These are phyloP conservation scores for Calonectria pauciramosa DNA, from an alignment of 2,329 filamentous ascomycete genomes.

Conservation along the genomic window DNA sequence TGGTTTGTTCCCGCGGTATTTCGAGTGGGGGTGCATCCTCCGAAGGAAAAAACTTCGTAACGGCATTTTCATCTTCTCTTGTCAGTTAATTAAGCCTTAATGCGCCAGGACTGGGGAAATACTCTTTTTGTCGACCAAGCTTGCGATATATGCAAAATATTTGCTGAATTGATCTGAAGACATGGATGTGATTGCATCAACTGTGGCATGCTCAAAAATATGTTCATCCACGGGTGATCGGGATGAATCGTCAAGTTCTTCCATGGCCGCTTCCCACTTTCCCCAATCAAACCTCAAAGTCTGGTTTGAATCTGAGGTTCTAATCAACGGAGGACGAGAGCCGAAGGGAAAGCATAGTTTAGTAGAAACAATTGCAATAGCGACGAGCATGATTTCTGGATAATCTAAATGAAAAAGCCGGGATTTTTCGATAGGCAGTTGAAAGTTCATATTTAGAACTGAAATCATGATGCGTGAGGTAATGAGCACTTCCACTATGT, in stretches of 20 bases:
- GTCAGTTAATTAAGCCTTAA: conserved; percentile 23
- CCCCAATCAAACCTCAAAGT: conserved; percentile 74
- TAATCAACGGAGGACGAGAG: conserved; percentile 58
- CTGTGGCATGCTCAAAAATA: conserved; percentile 67
- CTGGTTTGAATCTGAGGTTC: conserved; percentile 28
- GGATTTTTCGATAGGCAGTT: conserved; percentile 64
- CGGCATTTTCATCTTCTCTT: conserved; percentile 43
- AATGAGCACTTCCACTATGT: conserved; percentile 66
- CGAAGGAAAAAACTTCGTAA: conserved; percentile 53
- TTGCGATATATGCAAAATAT: conserved; percentile 67
- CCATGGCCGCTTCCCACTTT: conserved; percentile 72
- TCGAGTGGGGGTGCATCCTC: conserved; percentile 39
- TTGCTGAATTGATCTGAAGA: conserved; percentile 71
- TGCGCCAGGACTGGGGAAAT: conserved; percentile 9
- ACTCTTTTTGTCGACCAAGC: conserved; percentile 52
- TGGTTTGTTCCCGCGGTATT: conserved; percentile 32
- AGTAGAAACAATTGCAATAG: conserved; percentile 79
- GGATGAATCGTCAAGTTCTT: conserved; percentile 34
- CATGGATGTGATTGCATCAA: conserved; percentile 75
- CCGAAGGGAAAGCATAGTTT: conserved; percentile 87
- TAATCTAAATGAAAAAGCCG: conserved; percentile 67
- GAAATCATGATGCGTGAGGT: conserved; percentile 60
- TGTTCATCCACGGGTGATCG: conserved; percentile 27
- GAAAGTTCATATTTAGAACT: conserved; percentile 64
- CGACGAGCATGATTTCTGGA: conserved; percentile 82